phyloP scores from a whole-genome alignment of 1,139 yeast species.

The Lodderomyces margitis region DNA sequence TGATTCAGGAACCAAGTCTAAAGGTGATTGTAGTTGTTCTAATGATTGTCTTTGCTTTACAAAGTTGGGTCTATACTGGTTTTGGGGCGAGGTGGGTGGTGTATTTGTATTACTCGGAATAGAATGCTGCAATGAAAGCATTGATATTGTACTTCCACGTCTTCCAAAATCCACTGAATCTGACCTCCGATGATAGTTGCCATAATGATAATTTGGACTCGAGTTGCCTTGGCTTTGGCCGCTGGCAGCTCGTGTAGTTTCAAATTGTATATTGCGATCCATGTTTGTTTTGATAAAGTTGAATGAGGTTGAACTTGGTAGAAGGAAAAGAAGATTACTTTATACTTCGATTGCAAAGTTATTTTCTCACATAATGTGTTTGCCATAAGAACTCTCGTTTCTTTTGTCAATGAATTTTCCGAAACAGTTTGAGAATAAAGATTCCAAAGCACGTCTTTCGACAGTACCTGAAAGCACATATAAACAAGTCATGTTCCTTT shows the following conservation, averaged over 20 bases:
- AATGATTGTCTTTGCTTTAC: neutral
- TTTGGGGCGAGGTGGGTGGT: conserved; percentile 16
- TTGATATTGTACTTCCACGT: conserved; percentile 10
- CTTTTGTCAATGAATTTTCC: neutral
- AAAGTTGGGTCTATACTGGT: conserved; percentile 1
- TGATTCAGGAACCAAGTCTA: conserved; percentile 3
- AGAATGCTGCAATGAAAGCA: conserved; percentile 3
- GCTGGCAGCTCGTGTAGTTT: neutral
- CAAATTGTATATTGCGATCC: neutral
- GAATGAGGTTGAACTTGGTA: too few relatives aligned
- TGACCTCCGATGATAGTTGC: conserved; percentile 9
- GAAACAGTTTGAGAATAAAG: neutral
- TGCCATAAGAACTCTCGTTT: neutral
- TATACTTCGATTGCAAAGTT: neutral
- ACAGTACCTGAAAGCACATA: neutral
- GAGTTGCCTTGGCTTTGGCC: neutral
- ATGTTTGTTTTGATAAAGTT: neutral
- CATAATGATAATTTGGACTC: conserved; percentile 4
- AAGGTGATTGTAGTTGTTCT: neutral
- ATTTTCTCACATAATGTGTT: neutral
- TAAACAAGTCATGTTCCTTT: neutral
- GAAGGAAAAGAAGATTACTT: neutral
- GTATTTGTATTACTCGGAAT: conserved; percentile 8
- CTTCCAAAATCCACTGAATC: conserved; percentile 15
- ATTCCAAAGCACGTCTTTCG: too few relatives aligned